Base-by-base conservation (phyloP, 148 eudicot genomes). In the Rhododendron griersonianum region DNA sequence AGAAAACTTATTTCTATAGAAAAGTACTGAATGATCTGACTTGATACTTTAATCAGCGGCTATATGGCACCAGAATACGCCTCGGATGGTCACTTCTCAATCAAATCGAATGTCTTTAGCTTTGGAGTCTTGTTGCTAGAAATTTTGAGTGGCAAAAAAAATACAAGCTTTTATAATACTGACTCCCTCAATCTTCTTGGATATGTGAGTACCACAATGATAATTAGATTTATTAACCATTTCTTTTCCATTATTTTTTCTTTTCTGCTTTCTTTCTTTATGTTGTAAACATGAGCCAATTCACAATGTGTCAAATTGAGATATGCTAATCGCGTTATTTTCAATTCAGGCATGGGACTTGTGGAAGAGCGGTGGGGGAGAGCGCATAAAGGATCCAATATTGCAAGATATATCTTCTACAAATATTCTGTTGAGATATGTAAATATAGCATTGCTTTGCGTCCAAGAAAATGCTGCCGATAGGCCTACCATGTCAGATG, bases 381-480 rank as follows among this genome's bases (percentile, higher is more conserved):
- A 57, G 1, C 7, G 19, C 67, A 61, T 61, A 61, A 61, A 61
- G 25, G 67, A 61, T 61, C 67, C 67, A 61, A 6, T 1, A 21
- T 21, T 61, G 0, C 28, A 61, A 35, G 78, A 41, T 5, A 25
- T 50, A 35, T 44, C 76, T 44, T 63, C 76, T 10, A 73, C 28
- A 23, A 23, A 14, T 44, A 14, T 45, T 28, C 16, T 83, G 77
- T 7, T 83, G 85, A 65, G 57, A n/a, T 83, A 65, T 37, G 25
- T 83, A 11, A 83, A 67, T 15, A 83, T 83, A 1, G 85, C 39
- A 2, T 59, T 82, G 65, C 37, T 83, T 0, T 83, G 59, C 9
- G 85, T 83, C 25, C 85, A 83, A 83, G 77, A 45, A 67, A 65
- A 33, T 37, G 76, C 85, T 13, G 51, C 23, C 16, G 78, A 67